Evolutionary conservation across 768 basidiomycete genomes (phyloP), one percentile per base, ranked within the genome.

Genomic region (Clavaria fumosa): DNA sequence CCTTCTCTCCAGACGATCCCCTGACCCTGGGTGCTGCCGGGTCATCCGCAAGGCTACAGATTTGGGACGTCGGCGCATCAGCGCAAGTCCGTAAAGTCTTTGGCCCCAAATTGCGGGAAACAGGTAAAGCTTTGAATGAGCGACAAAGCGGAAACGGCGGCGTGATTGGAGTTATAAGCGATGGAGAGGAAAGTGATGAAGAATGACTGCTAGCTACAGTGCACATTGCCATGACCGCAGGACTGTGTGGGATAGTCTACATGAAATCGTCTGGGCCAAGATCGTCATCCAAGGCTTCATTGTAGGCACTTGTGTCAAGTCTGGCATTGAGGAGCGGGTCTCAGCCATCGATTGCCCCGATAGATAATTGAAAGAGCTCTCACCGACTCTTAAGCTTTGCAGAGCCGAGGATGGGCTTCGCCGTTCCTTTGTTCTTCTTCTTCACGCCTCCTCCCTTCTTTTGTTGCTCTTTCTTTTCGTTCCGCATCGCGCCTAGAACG

Each of bases 41-140:
- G 9, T 91, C 88, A 2, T 83, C 88, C 50, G 93, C 86, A 1
- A 89, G 81, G 52, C 56, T 99, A 4, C 93, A 97, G 54, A 66
- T 99, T 11, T 99, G 93, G 93, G 93, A 99, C 50, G 70, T 93
- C 27, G 84, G 77, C 7, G 70, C 83, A 4, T 96, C 85, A 53
- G 59, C 66, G 12, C 83, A 84, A 18, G 85, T 75, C 7, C 67
- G 90, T 34, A 85, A 84, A 51, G 78, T 78, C 0, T 90, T 97
- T 38, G 78, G 74, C 0, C 58, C 69, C 5, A 86, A 91, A 56
- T 61, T 99, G 22, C 64, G 67, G 12, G 72, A 74, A 43, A 76
- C 78, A 2, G 88, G 88, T 0, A 69, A 67, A 45, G 63, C 61
- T 7, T 43, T 90, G 28, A 73, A 66, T 51, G 82, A 82, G 50